Evolutionary conservation across 441 rosid genomes (phyloP).

Genomic region (Bruguiera hainesii): DNA sequence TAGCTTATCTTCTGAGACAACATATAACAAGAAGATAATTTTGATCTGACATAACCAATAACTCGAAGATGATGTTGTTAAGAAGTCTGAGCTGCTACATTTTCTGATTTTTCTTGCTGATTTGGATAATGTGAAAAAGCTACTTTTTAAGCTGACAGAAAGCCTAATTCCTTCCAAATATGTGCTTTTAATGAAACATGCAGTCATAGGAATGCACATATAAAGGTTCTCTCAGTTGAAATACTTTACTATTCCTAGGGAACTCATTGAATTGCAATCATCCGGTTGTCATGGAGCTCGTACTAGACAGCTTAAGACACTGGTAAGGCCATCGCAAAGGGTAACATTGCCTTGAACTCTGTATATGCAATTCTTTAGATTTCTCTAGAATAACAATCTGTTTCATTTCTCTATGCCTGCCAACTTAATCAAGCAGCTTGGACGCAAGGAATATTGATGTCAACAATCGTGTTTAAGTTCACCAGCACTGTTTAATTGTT

Average conservation of each 20-base stretch:
- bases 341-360: background rate
- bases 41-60: background rate
- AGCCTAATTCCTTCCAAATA: constrained; percentile 1
- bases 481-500: background rate
- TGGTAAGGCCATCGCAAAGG: constrained; percentile 48
- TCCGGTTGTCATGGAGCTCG: constrained; percentile 89
- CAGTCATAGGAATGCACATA: constrained; percentile 7
- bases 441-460: constrained; percentile 2
- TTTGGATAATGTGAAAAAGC: constrained; percentile 2
- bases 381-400: background rate
- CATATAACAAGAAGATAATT: too few relatives aligned
- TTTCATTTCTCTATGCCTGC: background rate
- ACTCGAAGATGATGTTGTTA: background rate
- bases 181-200: background rate
- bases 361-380: background rate
- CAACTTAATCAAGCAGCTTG: constrained; percentile 13
- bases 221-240: constrained; percentile 17
- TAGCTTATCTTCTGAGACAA: too few relatives aligned
- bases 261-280: constrained; percentile 92
- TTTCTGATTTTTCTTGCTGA: constrained; percentile 8
- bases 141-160: constrained; percentile 3
- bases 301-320: constrained; percentile 89
- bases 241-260: constrained; percentile 49
- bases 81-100: too few relatives aligned
- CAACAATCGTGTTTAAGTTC: constrained; percentile 6